Conservation (phyloP, 2,329 filamentous ascomycete genomes). For the Ciborinia camelliae region DNA sequence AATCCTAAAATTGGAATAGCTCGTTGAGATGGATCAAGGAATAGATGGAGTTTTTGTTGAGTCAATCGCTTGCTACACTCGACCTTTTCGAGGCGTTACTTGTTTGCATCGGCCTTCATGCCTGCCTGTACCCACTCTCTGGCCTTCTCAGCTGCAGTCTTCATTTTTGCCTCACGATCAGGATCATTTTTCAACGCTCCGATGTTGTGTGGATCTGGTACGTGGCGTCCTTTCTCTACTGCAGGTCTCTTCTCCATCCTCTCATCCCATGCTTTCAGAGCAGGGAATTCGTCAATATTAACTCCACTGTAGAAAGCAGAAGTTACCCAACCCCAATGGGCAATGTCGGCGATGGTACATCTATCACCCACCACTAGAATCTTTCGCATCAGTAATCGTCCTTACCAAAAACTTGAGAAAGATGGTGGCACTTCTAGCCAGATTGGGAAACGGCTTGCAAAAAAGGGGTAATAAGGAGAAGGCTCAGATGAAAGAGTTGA, state of each 20-base stretch:
- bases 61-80: neutral
- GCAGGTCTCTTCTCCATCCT: conserved; percentile 65
- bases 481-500: neutral
- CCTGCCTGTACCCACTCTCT: conserved; percentile 64
- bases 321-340: conserved; percentile 41
- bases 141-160: conserved; percentile 52
- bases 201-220: conserved; percentile 64
- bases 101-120: conserved; percentile 48
- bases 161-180: conserved; percentile 46
- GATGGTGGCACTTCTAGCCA: neutral
- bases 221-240: conserved; percentile 71
- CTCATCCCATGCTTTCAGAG: conserved; percentile 74
- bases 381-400: neutral
- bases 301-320: conserved; percentile 49
- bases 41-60: no score
- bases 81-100: conserved; percentile 19
- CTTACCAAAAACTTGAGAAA: neutral
- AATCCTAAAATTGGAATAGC: no score
- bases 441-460: neutral
- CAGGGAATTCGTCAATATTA: conserved; percentile 71
- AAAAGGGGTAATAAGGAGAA: neutral
- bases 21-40: neutral
- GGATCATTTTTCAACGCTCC: conserved; percentile 45
- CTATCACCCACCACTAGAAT: conserved; percentile 58
- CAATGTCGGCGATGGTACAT: conserved; percentile 73